Evolutionary conservation across 345 rosid genomes (phyloP).

Genomic region (Populus pruinosa): DNA sequence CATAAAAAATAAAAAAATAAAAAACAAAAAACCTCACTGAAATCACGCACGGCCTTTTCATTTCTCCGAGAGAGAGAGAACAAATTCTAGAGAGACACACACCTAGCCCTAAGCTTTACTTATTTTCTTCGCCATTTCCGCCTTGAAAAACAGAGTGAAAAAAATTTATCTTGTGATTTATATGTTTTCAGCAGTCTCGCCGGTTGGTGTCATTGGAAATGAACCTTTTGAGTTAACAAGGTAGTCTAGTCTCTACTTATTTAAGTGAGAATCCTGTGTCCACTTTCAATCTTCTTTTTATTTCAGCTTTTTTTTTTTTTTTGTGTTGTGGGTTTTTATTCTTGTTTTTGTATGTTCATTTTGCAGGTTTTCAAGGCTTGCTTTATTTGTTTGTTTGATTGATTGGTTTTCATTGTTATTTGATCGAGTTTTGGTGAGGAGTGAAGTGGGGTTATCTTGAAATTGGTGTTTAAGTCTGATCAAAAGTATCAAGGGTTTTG

Average conservation of each 20-base stretch:
- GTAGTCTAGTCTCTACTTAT: constrained; percentile 11
- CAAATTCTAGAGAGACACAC: neutral
- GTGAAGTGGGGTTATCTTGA: constrained; percentile 14
- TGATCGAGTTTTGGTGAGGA: constrained; percentile 12
- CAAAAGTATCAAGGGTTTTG: neutral
- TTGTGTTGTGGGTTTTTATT: neutral
- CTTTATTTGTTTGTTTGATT: neutral
- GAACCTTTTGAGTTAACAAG: constrained; percentile 3
- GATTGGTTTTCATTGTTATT: constrained; percentile 4
- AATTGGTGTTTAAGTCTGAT: constrained; percentile 10
- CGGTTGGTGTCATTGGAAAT: constrained; percentile 5
- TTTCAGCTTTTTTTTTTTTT: neutral
- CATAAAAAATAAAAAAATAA: neutral
- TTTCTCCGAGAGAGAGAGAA: neutral
- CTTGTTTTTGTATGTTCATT: neutral
- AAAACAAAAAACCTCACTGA: neutral
- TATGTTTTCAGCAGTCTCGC: neutral
- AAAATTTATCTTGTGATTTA: too few species aligned
- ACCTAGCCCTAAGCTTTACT: neutral
- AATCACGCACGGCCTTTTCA: neutral
- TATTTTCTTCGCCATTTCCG: constrained; percentile 25
- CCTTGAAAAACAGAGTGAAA: neutral
- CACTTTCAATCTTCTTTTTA: neutral
- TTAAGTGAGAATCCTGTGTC: constrained; percentile 19
- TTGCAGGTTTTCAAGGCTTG: neutral